These are phyloP conservation scores for Leccinum pachyderme DNA, from an alignment of 1,284 basidiomycete genomes.

Conservation along the genomic window DNA sequence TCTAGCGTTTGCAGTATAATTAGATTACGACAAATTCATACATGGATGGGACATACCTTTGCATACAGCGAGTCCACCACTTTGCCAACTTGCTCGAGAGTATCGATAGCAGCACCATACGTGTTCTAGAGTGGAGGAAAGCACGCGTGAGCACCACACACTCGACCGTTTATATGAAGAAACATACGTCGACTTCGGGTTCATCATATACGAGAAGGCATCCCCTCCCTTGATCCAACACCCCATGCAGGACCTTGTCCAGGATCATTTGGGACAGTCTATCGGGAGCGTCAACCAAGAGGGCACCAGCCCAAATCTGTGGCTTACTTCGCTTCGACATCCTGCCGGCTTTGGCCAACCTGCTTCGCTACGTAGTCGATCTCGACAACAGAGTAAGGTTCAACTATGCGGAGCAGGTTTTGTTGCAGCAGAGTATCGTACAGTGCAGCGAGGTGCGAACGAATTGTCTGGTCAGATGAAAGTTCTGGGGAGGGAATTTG, in stretches of 20 bases:
- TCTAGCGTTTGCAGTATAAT: not conserved
- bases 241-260: conserved; percentile 92
- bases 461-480: conserved; percentile 91
- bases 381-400: conserved; percentile 93
- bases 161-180: not conserved
- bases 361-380: conserved; percentile 85
- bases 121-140: conserved; percentile 55
- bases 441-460: conserved; percentile 87
- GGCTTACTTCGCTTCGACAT: conserved; percentile 91
- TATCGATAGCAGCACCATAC: conserved; percentile 86
- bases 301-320: not conserved
- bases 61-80: conserved; percentile 92
- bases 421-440: conserved; percentile 97
- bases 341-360: conserved; percentile 87
- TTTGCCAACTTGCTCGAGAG: conserved; percentile 86
- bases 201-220: conserved; percentile 90
- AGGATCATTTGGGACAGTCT: conserved; percentile 98
- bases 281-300: conserved; percentile 7
- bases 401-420: conserved; percentile 91
- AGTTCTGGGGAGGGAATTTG: conserved; percentile 59
- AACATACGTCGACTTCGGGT: conserved; percentile 76
- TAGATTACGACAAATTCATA: not conserved
- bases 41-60: conserved; percentile 53
- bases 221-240: conserved; percentile 92
- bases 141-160: conserved; percentile 1